phyloP scores from a whole-genome alignment of 2,329 filamentous ascomycete genomes.

The Neocucurbitaria cava region DNA sequence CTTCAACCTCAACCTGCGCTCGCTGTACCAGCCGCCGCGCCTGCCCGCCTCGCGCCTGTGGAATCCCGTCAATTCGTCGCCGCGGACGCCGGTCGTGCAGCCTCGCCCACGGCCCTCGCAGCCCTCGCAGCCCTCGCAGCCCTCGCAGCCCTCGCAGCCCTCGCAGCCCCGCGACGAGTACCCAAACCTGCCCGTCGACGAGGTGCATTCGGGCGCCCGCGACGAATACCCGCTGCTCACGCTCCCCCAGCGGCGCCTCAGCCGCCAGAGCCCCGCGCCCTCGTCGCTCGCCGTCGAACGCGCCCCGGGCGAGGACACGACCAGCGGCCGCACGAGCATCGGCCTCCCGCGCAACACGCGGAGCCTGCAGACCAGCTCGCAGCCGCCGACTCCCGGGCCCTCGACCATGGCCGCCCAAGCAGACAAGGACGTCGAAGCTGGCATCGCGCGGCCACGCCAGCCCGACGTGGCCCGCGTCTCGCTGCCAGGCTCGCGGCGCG shows the following conservation, averaged over 20 bases:
- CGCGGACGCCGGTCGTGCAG: constrained; percentile 52
- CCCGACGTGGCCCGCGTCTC: constrained; percentile 26
- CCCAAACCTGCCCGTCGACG: constrained; percentile 55
- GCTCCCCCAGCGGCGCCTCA: constrained; percentile 64
- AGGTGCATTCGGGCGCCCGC: constrained; percentile 46
- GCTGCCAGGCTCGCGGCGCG: constrained; percentile 36
- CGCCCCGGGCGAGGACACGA: constrained; percentile 51
- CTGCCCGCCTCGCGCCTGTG: constrained; percentile 61
- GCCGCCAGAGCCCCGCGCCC: constrained; percentile 53
- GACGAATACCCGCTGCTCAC: constrained; percentile 64
- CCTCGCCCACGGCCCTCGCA: constrained; percentile 54
- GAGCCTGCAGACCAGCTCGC: constrained; percentile 33
- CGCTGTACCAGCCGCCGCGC: constrained; percentile 39
- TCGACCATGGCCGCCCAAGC: constrained; percentile 31
- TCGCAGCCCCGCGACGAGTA: constrained; percentile 38
- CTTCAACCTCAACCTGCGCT: constrained; percentile 45
- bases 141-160: constrained; percentile 32
- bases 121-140: too few species aligned
- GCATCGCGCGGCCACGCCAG: constrained; percentile 7
- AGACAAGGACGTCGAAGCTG: constrained; percentile 37
- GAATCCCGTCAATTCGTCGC: constrained; percentile 68
- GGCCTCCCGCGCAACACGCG: constrained; percentile 54
- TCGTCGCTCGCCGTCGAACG: constrained; percentile 48
- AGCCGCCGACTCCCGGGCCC: constrained; percentile 32
- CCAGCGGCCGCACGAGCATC: constrained; percentile 56